A percentile compares a stretch with the other conserved stretches of the same genome.
phyloP scores from a whole-genome alignment of 2,329 filamentous ascomycete genomes.

The Elsinoe ampelina region DNA sequence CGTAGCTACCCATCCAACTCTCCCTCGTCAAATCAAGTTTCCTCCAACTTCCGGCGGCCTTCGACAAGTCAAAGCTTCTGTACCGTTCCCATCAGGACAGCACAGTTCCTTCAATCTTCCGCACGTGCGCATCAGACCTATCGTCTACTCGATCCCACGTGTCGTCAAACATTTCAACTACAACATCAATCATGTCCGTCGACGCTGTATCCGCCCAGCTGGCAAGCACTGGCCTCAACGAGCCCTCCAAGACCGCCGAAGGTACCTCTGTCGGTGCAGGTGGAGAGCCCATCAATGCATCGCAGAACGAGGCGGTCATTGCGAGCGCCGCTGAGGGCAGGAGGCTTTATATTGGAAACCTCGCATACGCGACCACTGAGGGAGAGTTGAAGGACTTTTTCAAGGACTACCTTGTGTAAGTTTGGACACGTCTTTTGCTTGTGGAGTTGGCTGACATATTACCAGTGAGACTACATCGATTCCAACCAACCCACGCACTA shows the following conservation, averaged over 20 bases:
- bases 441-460: conserved; percentile 19
- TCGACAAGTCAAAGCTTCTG: conserved; percentile 32
- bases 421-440: conserved; percentile 27
- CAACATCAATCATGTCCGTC: conserved; percentile 72
- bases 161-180: conserved; percentile 45
- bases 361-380: conserved; percentile 99
- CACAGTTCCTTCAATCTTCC: conserved; percentile 26
- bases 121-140: conserved; percentile 28
- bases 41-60: conserved; percentile 38
- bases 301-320: conserved; percentile 82
- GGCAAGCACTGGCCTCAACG: conserved; percentile 56
- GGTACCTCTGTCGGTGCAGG: conserved; percentile 43
- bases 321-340: conserved; percentile 97
- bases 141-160: conserved; percentile 40
- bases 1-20: conserved; percentile 45
- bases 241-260: conserved; percentile 44
- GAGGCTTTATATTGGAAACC: conserved; percentile 99
- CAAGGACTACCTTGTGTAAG: conserved; percentile 98
- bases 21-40: conserved; percentile 42
- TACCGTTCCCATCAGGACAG: conserved; percentile 29
- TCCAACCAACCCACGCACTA: conserved; percentile 97
- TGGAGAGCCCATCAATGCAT: conserved; percentile 55
- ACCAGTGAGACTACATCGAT: conserved; percentile 94
- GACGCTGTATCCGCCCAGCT: conserved; percentile 67
- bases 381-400: conserved; percentile 99